These are phyloP conservation scores for Mortierella sp. DNA, from an alignment of 371 early-diverging fungal genomes.

Conservation along the genomic window DNA sequence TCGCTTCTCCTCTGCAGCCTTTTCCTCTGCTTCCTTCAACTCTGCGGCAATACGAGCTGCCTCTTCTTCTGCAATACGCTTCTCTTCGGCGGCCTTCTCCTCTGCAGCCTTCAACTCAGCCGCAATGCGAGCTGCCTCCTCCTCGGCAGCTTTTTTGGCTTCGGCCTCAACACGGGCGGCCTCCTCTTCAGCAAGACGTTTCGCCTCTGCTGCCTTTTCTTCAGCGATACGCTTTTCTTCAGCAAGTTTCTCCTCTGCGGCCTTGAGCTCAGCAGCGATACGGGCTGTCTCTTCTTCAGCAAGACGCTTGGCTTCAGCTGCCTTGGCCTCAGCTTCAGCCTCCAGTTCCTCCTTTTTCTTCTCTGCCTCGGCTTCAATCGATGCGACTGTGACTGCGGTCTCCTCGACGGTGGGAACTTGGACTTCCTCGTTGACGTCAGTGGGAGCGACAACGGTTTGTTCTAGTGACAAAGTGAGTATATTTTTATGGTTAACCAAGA, in stretches of 20 bases:
- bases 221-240: constrained; percentile 20
- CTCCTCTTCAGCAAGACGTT: constrained; percentile 22
- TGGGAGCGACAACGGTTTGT: constrained; percentile 23
- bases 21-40: constrained; percentile 16
- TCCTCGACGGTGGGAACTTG: constrained; percentile 19
- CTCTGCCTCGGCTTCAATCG: constrained; percentile 13
- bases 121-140: constrained; percentile 30
- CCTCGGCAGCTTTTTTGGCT: constrained; percentile 20
- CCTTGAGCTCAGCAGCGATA: too few relatives aligned
- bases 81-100: constrained; percentile 20
- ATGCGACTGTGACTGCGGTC: constrained; percentile 8
- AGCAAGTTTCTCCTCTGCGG: constrained; percentile 23
- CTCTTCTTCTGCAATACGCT: constrained; percentile 23
- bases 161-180: constrained; percentile 28
- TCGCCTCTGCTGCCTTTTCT: constrained; percentile 25
- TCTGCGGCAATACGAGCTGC: constrained; percentile 23
- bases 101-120: constrained; percentile 33
- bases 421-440: constrained; percentile 22
- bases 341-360: not conserved
- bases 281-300: not conserved
- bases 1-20: constrained; percentile 2
- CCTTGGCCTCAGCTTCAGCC: constrained; percentile 18
- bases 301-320: constrained; percentile 24
- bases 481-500: too few relatives aligned
- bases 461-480: constrained; percentile 11